These are phyloP conservation scores for Tilletia indica DNA, from an alignment of 1,284 basidiomycete species.

Conservation along the genomic window DNA sequence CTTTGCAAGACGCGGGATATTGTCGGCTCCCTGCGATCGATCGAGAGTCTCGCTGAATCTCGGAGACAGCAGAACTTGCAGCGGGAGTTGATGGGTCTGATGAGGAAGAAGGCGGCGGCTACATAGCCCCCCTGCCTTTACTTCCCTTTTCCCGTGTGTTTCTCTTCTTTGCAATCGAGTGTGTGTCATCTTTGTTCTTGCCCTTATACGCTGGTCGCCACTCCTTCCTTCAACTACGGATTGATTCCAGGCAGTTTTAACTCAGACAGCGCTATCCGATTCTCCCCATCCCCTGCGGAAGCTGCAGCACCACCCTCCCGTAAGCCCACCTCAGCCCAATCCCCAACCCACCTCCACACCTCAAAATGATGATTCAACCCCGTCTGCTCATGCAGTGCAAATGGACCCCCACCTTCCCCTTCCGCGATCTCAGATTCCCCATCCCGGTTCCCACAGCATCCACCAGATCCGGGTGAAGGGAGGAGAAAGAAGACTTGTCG, in stretches of 20 bases:
- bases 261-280: not conserved
- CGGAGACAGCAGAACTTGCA: slow-evolving; percentile 79
- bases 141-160: too few relatives aligned
- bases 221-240: not conserved
- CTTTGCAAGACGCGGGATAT: slow-evolving; percentile 96
- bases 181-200: not conserved
- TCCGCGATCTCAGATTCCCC: slow-evolving; percentile 20
- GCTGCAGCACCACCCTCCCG: not conserved
- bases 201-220: too few relatives aligned
- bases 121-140: too few relatives aligned
- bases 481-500: slow-evolving; percentile 43
- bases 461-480: slow-evolving; percentile 42
- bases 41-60: slow-evolving; percentile 80
- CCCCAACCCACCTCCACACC: slow-evolving; percentile 55
- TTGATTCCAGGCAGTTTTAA: not conserved
- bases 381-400: slow-evolving; percentile 57
- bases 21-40: slow-evolving; percentile 81
- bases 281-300: not conserved
- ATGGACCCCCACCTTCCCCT: slow-evolving; percentile 47
- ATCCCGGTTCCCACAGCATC: slow-evolving; percentile 37
- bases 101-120: slow-evolving; percentile 36
- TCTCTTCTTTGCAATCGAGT: not conserved
- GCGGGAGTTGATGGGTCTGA: slow-evolving; percentile 80
- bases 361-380: slow-evolving; percentile 57
- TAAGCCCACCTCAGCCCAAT: not conserved